Percentiles rank a stretch among this genome's conserved stretches.
phyloP scores from a whole-genome alignment of 2,329 filamentous ascomycete species.

The Trichoderma koningiopsis region DNA sequence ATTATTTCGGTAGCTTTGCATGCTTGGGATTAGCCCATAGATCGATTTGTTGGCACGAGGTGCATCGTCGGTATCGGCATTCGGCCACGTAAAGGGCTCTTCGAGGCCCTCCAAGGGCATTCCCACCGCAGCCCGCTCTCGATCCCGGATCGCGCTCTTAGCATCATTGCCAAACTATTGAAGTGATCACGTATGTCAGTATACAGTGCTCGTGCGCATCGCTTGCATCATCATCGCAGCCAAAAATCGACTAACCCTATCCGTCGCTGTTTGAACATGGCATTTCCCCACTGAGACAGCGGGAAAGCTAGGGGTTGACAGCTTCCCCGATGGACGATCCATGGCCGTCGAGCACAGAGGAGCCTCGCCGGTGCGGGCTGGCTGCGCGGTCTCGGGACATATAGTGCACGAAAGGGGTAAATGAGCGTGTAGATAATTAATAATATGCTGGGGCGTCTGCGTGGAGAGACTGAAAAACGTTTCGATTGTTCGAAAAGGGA shows the following conservation, averaged over 20 bases:
- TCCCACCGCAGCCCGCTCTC: slow-evolving; percentile 37
- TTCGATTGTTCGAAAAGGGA: neutral
- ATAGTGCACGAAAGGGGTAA: neutral
- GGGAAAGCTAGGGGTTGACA: slow-evolving; percentile 6
- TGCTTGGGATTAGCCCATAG: slow-evolving; percentile 37
- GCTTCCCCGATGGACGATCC: slow-evolving; percentile 22
- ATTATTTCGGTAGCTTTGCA: slow-evolving; percentile 53
- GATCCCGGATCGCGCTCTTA: slow-evolving; percentile 38
- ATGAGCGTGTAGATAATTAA: neutral
- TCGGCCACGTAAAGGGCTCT: slow-evolving; percentile 37
- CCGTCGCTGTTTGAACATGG: slow-evolving; percentile 41
- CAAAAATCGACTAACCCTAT: slow-evolving; percentile 38
- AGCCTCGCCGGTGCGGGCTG: slow-evolving; percentile 24
- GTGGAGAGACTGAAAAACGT: neutral
- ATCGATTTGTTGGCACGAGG: slow-evolving; percentile 31
- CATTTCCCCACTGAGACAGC: slow-evolving; percentile 41
- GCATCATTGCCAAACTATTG: slow-evolving; percentile 43
- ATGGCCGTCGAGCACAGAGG: slow-evolving; percentile 26
- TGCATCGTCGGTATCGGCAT: slow-evolving; percentile 31
- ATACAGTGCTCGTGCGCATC: neutral
- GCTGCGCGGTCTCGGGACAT: slow-evolving; percentile 22
- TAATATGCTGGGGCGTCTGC: neutral
- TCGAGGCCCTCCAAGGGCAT: slow-evolving; percentile 33
- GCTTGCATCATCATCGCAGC: neutral
- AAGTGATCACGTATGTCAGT: neutral